Percentiles rank a stretch among this genome's conserved stretches.
Conservation (phyloP, 129 eudicot species). For the Saposhnikovia divaricata region DNA sequence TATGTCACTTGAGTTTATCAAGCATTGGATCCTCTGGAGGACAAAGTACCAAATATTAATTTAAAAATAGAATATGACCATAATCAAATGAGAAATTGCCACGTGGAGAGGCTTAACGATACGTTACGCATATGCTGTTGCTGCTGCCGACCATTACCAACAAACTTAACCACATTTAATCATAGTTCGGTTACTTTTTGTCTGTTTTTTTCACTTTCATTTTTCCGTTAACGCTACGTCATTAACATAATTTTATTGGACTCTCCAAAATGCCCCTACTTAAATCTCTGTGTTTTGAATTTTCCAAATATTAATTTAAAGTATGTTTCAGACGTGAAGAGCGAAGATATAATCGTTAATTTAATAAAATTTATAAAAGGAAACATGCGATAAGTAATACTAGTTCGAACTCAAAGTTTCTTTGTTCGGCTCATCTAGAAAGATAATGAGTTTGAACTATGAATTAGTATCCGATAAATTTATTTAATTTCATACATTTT, state of each 20-base stretch:
- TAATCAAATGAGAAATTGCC: not conserved
- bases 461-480: too few species aligned
- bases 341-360: too few species aligned
- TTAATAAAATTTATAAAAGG: too few species aligned
- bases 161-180: constrained; percentile 3
- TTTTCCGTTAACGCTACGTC: constrained; percentile 1
- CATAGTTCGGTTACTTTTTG: not conserved
- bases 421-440: too few species aligned
- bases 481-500: too few species aligned
- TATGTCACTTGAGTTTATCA: not conserved
- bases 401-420: too few species aligned
- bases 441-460: too few species aligned
- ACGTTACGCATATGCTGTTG: constrained; percentile 9
- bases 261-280: not conserved
- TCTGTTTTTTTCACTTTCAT: not conserved
- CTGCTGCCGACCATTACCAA: constrained; percentile 13
- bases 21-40: not conserved
- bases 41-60: not conserved
- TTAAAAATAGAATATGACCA: not conserved
- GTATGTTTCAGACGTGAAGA: too few species aligned
- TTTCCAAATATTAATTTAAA: too few species aligned
- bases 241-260: not conserved
- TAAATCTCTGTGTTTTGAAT: too few species aligned
- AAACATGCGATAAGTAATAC: too few species aligned
- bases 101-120: not conserved